phyloP scores from a whole-genome alignment of 2,329 filamentous ascomycete genomes.

The Coniochaeta ligniaria region DNA sequence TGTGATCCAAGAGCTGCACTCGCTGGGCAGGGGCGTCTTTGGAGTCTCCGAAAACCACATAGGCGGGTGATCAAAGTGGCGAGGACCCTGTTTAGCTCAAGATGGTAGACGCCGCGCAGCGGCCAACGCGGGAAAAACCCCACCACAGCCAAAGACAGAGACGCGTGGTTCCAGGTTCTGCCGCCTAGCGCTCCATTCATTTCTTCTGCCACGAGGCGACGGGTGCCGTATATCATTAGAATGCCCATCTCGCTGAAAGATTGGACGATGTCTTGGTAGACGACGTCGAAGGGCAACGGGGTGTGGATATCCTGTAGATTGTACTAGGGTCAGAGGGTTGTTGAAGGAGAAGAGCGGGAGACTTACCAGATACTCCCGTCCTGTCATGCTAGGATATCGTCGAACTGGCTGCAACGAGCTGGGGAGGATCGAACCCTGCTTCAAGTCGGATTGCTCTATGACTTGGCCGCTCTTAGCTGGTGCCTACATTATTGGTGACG shows the following conservation, averaged over 20 bases:
- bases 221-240: constrained; percentile 40
- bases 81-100: no score
- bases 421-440: not conserved
- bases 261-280: constrained; percentile 48
- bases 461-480: constrained; percentile 23
- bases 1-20: no score
- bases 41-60: no score
- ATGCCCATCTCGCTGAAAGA: constrained; percentile 36
- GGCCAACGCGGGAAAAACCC: no score
- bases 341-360: not conserved
- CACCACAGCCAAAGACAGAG: no score
- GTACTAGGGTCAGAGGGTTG: not conserved
- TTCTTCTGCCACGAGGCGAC: constrained; percentile 43
- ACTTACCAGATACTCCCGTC: constrained; percentile 39
- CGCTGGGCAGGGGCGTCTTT: no score
- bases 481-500: no score
- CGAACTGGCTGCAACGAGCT: constrained; percentile 38
- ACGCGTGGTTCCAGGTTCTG: no score
- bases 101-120: no score
- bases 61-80: no score
- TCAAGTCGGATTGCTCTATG: not conserved
- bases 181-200: constrained; percentile 31
- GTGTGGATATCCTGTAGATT: constrained; percentile 43
- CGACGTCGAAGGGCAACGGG: constrained; percentile 34
- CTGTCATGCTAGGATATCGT: constrained; percentile 21